These are phyloP conservation scores for Kluyveromyces marxianus DNA, from an alignment of 1,139 yeast species.

Conservation along the genomic window DNA sequence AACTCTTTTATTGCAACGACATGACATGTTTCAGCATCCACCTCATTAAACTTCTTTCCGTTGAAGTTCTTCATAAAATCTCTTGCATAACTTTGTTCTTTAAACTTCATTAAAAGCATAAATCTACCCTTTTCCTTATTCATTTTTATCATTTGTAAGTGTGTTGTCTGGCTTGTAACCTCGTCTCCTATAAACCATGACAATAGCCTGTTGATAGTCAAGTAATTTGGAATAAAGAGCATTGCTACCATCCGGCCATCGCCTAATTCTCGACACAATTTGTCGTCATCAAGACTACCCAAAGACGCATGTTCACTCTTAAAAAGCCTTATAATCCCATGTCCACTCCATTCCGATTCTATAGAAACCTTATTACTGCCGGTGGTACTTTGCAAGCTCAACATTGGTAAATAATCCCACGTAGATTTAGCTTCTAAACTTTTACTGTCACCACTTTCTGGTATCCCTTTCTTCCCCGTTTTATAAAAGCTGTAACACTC, in stretches of 20 bases:
- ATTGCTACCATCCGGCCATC: conserved; percentile 69
- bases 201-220: conserved; percentile 75
- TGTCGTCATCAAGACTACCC: conserved; percentile 4
- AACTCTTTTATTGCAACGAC: conserved; percentile 64
- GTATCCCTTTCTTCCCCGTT: neutral
- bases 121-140: conserved; percentile 52
- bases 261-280: conserved; percentile 32
- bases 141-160: conserved; percentile 64
- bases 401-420: conserved; percentile 1
- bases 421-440: neutral
- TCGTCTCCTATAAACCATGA: conserved; percentile 65
- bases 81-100: conserved; percentile 46
- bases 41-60: conserved; percentile 71
- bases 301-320: conserved; percentile 33
- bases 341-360: conserved; percentile 44
- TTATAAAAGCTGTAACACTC: conserved; percentile 1
- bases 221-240: conserved; percentile 79
- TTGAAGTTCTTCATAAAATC: conserved; percentile 59
- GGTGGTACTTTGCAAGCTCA: neutral
- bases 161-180: conserved; percentile 52
- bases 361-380: conserved; percentile 1
- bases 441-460: neutral
- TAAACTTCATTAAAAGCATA: conserved; percentile 71
- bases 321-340: conserved; percentile 66
- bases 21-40: conserved; percentile 87